A percentile compares a stretch with the other conserved stretches of the same genome.
These are phyloP conservation scores for Kwoniella mangroviensis DNA, from an alignment of 768 basidiomycete species.

Conservation along the genomic window DNA sequence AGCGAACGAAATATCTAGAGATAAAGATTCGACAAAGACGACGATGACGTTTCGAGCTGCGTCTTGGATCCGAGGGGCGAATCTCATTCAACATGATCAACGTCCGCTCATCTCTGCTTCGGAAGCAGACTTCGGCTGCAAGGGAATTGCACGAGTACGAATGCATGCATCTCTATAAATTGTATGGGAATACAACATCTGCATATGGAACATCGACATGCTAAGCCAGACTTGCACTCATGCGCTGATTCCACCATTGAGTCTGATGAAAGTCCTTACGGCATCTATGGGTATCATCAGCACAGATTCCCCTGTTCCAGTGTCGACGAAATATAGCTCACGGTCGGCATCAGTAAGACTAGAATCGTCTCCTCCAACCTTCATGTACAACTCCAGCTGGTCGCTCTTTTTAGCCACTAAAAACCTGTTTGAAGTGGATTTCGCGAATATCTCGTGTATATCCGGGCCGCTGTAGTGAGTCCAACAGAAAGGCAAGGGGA, in stretches of 20 bases:
- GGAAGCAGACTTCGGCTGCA: too few relatives aligned
- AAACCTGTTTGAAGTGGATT: slow-evolving; percentile 31
- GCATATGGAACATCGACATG: too few relatives aligned
- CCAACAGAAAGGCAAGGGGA: not conserved
- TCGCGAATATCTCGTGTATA: slow-evolving; percentile 34
- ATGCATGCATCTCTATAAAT: too few relatives aligned
- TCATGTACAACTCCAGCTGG: slow-evolving; percentile 34
- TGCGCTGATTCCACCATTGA: not conserved
- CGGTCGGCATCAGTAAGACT: slow-evolving; percentile 50
- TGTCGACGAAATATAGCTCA: slow-evolving; percentile 7
- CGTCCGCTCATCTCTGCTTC: too few relatives aligned
- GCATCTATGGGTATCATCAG: not conserved
- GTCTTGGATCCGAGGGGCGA: not conserved
- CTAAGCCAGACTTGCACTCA: not conserved
- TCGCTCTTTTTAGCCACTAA: slow-evolving; percentile 29
- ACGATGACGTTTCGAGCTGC: not conserved
- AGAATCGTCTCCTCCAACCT: slow-evolving; percentile 42
- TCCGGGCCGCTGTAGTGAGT: not conserved
- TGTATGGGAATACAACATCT: too few relatives aligned
- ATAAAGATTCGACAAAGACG: too few relatives aligned
- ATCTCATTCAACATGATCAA: too few relatives aligned
- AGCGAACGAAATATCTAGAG: too few relatives aligned
- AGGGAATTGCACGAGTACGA: too few relatives aligned
- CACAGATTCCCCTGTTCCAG: not conserved
- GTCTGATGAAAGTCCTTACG: not conserved